Base-by-base conservation (phyloP, 2,329 filamentous ascomycete species). In the Fusarium hostae region DNA sequence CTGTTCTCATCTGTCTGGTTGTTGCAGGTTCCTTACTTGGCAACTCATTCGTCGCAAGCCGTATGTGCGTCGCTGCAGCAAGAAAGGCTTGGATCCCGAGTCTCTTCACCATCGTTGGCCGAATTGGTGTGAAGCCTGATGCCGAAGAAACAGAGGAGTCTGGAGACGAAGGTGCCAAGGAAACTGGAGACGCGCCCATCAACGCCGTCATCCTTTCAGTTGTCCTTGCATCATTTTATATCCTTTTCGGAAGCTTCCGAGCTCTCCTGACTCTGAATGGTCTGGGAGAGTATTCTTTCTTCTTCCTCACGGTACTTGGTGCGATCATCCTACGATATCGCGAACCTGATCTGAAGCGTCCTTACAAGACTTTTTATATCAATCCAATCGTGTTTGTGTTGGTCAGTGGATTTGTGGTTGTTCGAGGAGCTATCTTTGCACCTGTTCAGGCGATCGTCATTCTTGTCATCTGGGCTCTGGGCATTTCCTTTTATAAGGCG, bases 11-110 rank as follows among this genome's bases (percentile, higher is more conserved):
- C 43, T 89, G 87, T 67, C 78, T 90, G 0, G 89, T 90, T 0
- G 88, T 90, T 8, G 88, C 87, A 1, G 89, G 89, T 3, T 89
- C 89, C 2, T 81, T 91, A 0, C 85, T 90, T 0, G 87, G 88
- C 28, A 91, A 90, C 75, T 88, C 88, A 1, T 91, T 91, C 70
- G 86, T 90, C 1, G 86, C 87, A 0, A 87, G 88, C 12, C 86
- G 89, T 32, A 89, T 91, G 84, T 85, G 87, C 0, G 86, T 90
- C 6, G 86, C 88, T 3, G 89, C 89, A 1, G 84, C 86, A 1
- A 85, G 86, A 66, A 83, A 81, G 66, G 78, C 80, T 55, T 89
- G 87, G 86, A 79, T 89, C 6, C 87, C 87, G 0, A 69, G 75
- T 1, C 22, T 81, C 3, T 85, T 89, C 62, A 79, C 81, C 28